These are phyloP conservation scores for Sarocladiaceae sp. DNA, from an alignment of 2,329 filamentous ascomycete species.

Conservation along the genomic window DNA sequence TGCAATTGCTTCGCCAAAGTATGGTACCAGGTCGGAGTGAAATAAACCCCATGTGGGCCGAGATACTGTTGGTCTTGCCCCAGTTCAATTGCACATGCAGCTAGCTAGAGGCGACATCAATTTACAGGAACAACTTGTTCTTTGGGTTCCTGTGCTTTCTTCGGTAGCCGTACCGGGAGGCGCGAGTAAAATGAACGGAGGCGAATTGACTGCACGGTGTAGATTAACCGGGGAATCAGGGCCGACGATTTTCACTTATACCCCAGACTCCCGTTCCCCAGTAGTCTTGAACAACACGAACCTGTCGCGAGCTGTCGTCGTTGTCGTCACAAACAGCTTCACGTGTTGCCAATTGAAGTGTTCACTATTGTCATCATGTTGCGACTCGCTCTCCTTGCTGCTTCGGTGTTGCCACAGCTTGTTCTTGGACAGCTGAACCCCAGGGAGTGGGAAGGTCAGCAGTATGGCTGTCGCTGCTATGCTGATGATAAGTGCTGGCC, in stretches of 20 bases:
- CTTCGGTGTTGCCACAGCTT: slow-evolving; percentile 2
- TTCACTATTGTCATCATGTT: background rate
- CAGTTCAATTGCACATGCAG: background rate
- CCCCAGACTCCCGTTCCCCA: background rate
- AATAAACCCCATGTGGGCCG: background rate
- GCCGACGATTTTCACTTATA: background rate
- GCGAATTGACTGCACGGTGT: slow-evolving; percentile 1
- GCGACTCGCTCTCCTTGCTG: background rate
- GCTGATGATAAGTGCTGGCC: slow-evolving; percentile 27
- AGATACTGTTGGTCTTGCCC: background rate
- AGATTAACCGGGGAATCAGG: background rate
- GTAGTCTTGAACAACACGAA: background rate
- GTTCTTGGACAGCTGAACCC: background rate
- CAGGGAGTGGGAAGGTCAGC: slow-evolving; percentile 20
- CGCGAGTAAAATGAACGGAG: background rate
- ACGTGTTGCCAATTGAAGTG: background rate
- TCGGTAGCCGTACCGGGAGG: background rate
- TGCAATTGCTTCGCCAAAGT: no score
- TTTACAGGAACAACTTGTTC: no score
- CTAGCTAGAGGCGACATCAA: background rate
- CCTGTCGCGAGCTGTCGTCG: background rate
- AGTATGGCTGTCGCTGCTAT: slow-evolving; percentile 28
- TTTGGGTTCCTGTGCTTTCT: background rate
- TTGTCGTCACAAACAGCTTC: background rate
- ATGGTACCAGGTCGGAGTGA: background rate